Percentiles rank a stretch among this genome's conserved stretches.
These are phyloP conservation scores for Hymenoscyphus albidus DNA, from an alignment of 2,329 filamentous ascomycete genomes.

Conservation along the genomic window DNA sequence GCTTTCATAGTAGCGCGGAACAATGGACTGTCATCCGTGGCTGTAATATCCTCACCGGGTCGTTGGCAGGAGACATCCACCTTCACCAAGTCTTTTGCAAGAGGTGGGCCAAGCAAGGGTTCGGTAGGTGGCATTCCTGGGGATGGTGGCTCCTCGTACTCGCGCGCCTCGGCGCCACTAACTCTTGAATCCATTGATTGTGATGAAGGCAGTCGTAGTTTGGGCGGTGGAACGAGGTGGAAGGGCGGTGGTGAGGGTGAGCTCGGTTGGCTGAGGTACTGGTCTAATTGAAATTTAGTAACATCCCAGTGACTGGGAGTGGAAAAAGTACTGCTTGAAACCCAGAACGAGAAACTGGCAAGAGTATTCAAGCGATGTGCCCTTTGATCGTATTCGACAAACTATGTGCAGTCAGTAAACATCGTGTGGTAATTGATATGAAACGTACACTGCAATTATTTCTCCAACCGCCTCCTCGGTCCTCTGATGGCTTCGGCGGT, in stretches of 20 bases:
- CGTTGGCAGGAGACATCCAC: slow-evolving; percentile 85
- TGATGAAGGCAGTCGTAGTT: slow-evolving; percentile 77
- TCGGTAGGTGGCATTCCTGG: slow-evolving; percentile 45
- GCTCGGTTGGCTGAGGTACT: slow-evolving; percentile 52
- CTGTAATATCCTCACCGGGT: slow-evolving; percentile 78
- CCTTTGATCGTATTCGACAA: slow-evolving; percentile 94
- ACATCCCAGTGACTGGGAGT: slow-evolving; percentile 19
- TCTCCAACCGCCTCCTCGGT: slow-evolving; percentile 87
- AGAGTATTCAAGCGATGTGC: slow-evolving; percentile 85
- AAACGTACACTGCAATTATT: slow-evolving; percentile 80
- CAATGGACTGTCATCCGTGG: slow-evolving; percentile 86
- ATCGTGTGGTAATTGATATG: not conserved
- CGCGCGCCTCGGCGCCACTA: slow-evolving; percentile 61
- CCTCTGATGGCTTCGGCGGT: slow-evolving; percentile 76
- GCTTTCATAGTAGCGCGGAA: slow-evolving; percentile 97
- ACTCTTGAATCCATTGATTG: slow-evolving; percentile 83
- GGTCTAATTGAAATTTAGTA: slow-evolving; percentile 24
- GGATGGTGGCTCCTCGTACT: slow-evolving; percentile 54
- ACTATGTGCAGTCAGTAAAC: slow-evolving; percentile 46
- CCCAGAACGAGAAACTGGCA: slow-evolving; percentile 93
- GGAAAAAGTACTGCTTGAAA: slow-evolving; percentile 65
- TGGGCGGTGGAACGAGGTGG: slow-evolving; percentile 67
- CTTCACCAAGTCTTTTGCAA: slow-evolving; percentile 52
- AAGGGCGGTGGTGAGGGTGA: slow-evolving; percentile 72
- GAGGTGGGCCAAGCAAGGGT: slow-evolving; percentile 14